These are phyloP conservation scores for Solanum sitiens DNA, from an alignment of 257 asterid genomes.

Conservation along the genomic window DNA sequence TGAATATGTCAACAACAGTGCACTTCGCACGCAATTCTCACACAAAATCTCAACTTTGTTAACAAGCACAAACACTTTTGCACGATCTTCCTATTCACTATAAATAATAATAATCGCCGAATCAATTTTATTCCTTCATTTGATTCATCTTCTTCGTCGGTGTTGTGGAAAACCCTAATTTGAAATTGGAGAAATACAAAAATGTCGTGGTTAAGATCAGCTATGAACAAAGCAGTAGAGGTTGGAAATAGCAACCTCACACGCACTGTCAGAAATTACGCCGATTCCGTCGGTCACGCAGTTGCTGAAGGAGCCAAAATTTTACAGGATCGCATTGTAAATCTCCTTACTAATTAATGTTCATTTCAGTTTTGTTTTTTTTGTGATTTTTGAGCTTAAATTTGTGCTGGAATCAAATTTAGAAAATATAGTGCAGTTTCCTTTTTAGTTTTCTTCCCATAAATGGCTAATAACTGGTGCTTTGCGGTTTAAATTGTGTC, in stretches of 20 bases:
- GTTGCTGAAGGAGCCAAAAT: slow-evolving; percentile 92
- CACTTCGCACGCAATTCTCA: neutral
- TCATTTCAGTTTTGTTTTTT: neutral
- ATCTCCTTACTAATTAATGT: neutral
- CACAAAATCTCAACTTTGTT: neutral
- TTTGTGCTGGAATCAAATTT: no score
- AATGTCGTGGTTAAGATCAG: slow-evolving; percentile 98
- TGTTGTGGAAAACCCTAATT: neutral
- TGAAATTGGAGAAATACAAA: neutral
- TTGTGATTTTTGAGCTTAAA: neutral
- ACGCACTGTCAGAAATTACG: slow-evolving; percentile 77
- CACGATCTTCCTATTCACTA: neutral
- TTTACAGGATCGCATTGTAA: slow-evolving; percentile 86
- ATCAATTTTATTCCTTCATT: neutral
- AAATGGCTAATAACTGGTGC: neutral
- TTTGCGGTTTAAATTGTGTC: neutral
- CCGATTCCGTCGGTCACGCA: slow-evolving; percentile 93
- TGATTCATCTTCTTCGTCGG: neutral
- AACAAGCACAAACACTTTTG: neutral
- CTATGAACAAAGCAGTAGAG: slow-evolving; percentile 96
- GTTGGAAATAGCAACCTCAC: slow-evolving; percentile 91
- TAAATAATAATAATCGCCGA: neutral
- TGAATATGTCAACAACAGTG: neutral
- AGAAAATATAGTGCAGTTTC: neutral
- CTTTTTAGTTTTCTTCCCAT: no score